phyloP scores from a whole-genome alignment of 2,329 filamentous ascomycete species.

The Hortaea sp. region DNA sequence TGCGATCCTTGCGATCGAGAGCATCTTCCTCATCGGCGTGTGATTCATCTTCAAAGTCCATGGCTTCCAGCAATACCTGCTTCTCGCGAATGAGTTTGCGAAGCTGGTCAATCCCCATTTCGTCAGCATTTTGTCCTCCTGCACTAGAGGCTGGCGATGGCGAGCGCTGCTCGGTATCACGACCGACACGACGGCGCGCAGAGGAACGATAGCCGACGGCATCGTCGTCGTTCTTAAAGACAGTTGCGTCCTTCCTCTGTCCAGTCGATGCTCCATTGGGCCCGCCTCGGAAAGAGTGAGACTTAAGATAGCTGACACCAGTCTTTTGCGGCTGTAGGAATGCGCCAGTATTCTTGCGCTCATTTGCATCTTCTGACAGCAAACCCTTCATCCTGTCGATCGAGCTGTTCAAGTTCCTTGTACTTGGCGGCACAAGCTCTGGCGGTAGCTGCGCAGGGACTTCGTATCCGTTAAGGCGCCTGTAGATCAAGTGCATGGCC shows the following conservation, averaged over 20 bases:
- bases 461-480: conserved; percentile 91
- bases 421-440: conserved; percentile 89
- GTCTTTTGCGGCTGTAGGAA: conserved; percentile 89
- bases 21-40: conserved; percentile 83
- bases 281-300: conserved; percentile 70
- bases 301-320: conserved; percentile 96
- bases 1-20: conserved; percentile 78
- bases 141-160: conserved; percentile 60
- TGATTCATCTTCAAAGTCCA: conserved; percentile 92
- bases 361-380: conserved; percentile 79
- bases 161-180: conserved; percentile 49
- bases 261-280: conserved; percentile 40
- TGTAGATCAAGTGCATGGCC: conserved; percentile 97
- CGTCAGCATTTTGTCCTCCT: conserved; percentile 60
- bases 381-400: conserved; percentile 88
- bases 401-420: conserved; percentile 82
- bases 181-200: conserved; percentile 72
- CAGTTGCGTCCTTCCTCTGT: conserved; percentile 78
- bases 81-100: conserved; percentile 90
- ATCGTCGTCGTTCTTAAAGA: conserved; percentile 92
- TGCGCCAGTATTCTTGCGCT: conserved; percentile 78
- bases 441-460: conserved; percentile 78
- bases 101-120: conserved; percentile 75
- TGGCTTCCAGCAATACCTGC: conserved; percentile 85
- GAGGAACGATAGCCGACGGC: conserved; percentile 81